Percentiles rank a stretch among this genome's conserved stretches.
These are phyloP conservation scores for Eucalyptus cloeziana DNA, from an alignment of 345 rosid genomes.

Conservation along the genomic window DNA sequence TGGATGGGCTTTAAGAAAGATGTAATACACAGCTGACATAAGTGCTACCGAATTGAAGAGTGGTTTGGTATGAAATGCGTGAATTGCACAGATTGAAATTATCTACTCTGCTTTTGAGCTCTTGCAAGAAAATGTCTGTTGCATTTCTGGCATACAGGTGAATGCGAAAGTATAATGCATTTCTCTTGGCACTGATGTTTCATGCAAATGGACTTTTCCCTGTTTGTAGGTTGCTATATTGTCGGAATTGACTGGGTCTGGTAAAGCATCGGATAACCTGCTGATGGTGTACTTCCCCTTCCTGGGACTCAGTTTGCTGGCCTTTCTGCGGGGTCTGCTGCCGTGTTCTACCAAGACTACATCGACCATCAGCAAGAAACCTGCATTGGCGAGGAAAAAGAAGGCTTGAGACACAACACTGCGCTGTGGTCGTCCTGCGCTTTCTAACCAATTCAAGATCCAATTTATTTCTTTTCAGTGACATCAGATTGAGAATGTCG, in stretches of 20 bases:
- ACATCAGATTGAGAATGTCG: not conserved
- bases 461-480: not conserved
- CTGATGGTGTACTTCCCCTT: conserved; percentile 46
- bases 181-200: not conserved
- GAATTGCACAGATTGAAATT: not conserved
- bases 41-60: not conserved
- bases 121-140: not conserved
- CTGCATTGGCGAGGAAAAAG: conserved; percentile 45
- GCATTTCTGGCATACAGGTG: not conserved
- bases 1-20: not conserved
- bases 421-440: not conserved
- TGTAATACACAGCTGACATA: not conserved
- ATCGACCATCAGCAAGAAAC: conserved; percentile 15
- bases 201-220: not conserved
- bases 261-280: conserved; percentile 48
- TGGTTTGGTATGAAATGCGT: not conserved
- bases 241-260: conserved; percentile 47
- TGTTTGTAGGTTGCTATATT: conserved; percentile 42
- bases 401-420: conserved; percentile 16
- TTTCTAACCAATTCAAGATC: not conserved
- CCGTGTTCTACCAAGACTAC: conserved; percentile 1
- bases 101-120: not conserved
- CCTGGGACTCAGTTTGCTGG: conserved; percentile 38
- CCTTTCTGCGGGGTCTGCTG: conserved; percentile 52
- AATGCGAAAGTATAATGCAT: not conserved